Evolutionary conservation across 2,329 filamentous ascomycete genomes (phyloP).

Genomic region (Trichoderma semiorbis): DNA sequence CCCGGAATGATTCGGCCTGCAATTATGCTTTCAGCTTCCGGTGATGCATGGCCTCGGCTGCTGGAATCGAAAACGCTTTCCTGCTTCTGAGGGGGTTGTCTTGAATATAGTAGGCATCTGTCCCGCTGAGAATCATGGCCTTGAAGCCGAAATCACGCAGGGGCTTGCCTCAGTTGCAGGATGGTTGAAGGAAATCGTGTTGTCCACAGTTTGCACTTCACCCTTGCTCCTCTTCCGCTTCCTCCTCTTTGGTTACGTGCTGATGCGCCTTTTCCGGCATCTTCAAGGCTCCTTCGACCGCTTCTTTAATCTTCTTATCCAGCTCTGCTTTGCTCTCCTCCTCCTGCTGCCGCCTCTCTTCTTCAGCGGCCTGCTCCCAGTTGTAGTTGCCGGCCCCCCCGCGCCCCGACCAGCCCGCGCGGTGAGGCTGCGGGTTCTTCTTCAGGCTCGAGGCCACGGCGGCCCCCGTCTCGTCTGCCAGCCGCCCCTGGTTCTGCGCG

Average conservation of each 20-base stretch:
- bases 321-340: slow-evolving; percentile 33
- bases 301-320: slow-evolving; percentile 41
- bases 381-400: slow-evolving; percentile 59
- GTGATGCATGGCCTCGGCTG: background rate
- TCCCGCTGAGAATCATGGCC: background rate
- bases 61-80: background rate
- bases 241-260: slow-evolving; percentile 20
- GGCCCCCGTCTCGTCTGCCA: slow-evolving; percentile 33
- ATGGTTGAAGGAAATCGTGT: background rate
- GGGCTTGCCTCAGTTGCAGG: background rate
- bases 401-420: slow-evolving; percentile 38
- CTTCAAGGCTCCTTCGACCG: slow-evolving; percentile 47
- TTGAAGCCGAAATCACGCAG: background rate
- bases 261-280: slow-evolving; percentile 46
- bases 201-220: background rate
- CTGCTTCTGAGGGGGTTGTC: background rate
- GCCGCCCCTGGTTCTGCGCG: slow-evolving; percentile 33
- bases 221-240: background rate
- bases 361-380: slow-evolving; percentile 29
- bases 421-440: slow-evolving; percentile 23
- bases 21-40: background rate
- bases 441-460: slow-evolving; percentile 34
- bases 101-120: background rate
- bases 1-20: background rate
- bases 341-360: slow-evolving; percentile 25